A percentile compares a stretch with the other conserved stretches of the same genome.
Conservation (phyloP, 495 filamentous ascomycete species). For the Talaromyces ruber region DNA sequence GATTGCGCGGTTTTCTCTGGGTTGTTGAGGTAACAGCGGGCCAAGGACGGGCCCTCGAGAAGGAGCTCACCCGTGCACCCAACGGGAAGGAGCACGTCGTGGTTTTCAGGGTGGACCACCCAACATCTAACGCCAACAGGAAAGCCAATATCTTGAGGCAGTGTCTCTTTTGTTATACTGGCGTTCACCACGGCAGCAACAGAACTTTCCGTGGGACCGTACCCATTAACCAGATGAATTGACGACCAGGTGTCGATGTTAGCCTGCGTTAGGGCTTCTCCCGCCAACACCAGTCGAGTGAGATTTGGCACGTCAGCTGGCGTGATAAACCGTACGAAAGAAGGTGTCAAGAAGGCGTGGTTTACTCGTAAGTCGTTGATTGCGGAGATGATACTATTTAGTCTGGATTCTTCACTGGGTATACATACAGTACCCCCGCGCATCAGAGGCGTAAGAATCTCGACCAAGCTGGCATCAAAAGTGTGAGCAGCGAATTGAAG, state of each 20-base stretch:
- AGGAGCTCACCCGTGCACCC: conserved; percentile 42
- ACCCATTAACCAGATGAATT: conserved; percentile 48
- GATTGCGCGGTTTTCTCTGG: conserved; percentile 31
- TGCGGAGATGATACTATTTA: conserved; percentile 36
- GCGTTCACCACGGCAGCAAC: conserved; percentile 31
- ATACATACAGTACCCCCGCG: conserved; percentile 37
- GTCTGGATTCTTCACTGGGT: conserved; percentile 41
- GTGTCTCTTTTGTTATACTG: conserved; percentile 21
- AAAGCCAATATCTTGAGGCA: conserved; percentile 38
- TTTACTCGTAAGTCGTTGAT: conserved; percentile 40
- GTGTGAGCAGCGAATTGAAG: conserved; percentile 48
- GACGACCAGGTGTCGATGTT: conserved; percentile 45
- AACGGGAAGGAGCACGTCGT: conserved; percentile 38
- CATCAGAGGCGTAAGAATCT: conserved; percentile 34
- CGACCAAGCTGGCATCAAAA: conserved; percentile 40
- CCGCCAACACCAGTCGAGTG: conserved; percentile 36
- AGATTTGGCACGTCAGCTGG: conserved; percentile 38
- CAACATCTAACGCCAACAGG: conserved; percentile 32
- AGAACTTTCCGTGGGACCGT: conserved; percentile 46
- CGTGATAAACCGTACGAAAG: conserved; percentile 38
- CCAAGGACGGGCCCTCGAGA: conserved; percentile 41
- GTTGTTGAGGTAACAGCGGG: conserved; percentile 33
- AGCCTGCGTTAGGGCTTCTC: conserved; percentile 47
- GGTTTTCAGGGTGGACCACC: conserved; percentile 36
- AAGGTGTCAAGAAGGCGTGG: conserved; percentile 42